Percentiles rank a stretch among this genome's conserved stretches.
Evolutionary conservation across 2,329 filamentous ascomycete species (phyloP).

Genomic region (Leptodontidium sp.): DNA sequence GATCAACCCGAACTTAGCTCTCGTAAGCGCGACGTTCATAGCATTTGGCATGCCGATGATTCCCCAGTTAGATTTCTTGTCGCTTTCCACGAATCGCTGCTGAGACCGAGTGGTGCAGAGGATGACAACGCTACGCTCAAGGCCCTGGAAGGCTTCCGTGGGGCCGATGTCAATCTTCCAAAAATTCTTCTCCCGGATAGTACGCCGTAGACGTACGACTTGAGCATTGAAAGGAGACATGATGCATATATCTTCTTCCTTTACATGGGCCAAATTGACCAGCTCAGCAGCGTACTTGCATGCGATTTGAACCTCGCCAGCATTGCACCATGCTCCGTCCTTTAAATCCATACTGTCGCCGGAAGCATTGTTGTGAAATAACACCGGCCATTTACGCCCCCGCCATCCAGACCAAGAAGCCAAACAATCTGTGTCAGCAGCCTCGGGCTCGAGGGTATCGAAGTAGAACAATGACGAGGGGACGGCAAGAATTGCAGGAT

Average conservation of each 20-base stretch:
- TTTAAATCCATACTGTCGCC: slow-evolving; percentile 32
- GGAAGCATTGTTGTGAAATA: slow-evolving; percentile 33
- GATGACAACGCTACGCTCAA: slow-evolving; percentile 34
- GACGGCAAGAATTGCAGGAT: slow-evolving; percentile 39
- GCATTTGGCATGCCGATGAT: slow-evolving; percentile 33
- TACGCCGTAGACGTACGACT: slow-evolving; percentile 31
- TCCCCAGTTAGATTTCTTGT: slow-evolving; percentile 30
- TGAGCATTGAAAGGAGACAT: slow-evolving; percentile 38
- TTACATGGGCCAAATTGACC: slow-evolving; percentile 25
- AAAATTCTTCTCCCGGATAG: slow-evolving; percentile 13
- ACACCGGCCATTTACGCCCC: slow-evolving; percentile 33
- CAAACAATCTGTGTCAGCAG: slow-evolving; percentile 28
- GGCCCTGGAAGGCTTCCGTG: slow-evolving; percentile 34
- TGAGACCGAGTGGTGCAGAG: slow-evolving; percentile 35
- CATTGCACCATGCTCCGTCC: slow-evolving; percentile 35
- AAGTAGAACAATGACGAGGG: slow-evolving; percentile 35
- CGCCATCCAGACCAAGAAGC: slow-evolving; percentile 32
- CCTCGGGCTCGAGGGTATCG: slow-evolving; percentile 35
- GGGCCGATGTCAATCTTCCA: slow-evolving; percentile 37
- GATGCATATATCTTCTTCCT: slow-evolving; percentile 34
- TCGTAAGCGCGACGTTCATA: slow-evolving; percentile 36
- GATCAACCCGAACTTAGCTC: slow-evolving; percentile 36
- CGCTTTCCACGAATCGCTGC: slow-evolving; percentile 28
- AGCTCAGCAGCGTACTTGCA: slow-evolving; percentile 30
- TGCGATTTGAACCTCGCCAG: slow-evolving; percentile 31